Base-by-base conservation (phyloP, 176 grass and related monocot species). In the Zea mays region DNA sequence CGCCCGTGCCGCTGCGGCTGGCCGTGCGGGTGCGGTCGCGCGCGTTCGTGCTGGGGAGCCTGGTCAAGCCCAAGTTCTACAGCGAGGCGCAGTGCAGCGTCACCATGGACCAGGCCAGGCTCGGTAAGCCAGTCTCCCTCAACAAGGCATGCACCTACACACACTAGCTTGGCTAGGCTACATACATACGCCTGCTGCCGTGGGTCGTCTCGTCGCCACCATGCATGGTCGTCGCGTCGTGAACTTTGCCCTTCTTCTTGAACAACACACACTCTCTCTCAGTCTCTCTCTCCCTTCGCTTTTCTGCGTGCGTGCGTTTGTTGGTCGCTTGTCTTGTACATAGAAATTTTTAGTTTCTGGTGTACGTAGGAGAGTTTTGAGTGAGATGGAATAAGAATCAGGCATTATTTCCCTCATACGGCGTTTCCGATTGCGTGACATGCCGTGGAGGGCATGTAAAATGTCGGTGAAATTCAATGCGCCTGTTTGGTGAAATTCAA, bases 61-160 rank as follows among this genome's bases (percentile, higher is more conserved):
- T 99, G 78, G 96, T 99, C 16, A 83, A 89, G 81, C 92, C 96
- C 68, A 95, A 86, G 74, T 99, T 99, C 90, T 76, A 85, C 80
- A 89, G 48, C 87, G 77, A 73, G 73, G 17, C 90, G 0, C 71
- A 50, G 3, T 99, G 96, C 85, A 84, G 12, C 10, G 44, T 99
- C 62, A 41, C 36, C 9, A 52, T 99, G 72, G 96, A 89, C 80
- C 77, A 77, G 69, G 65, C 82, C 72, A 95, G 85, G 78, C 47
- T 99, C 58, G 83, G 85, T 74, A 89, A 78, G 39, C 4, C 74
- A 12, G 67, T 95, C 54, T 71, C 81, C 47, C 90, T 99, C 80
- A 83, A 90, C 10, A 83, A 93, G 8, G 64, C 72, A 0, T 99
- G 96, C 88, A 74, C 72, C 57, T 78, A 79, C 70, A 60, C 34